phyloP scores from a whole-genome alignment of 2,329 filamentous ascomycete genomes.

The Coniosporium tulheliwenetii region DNA sequence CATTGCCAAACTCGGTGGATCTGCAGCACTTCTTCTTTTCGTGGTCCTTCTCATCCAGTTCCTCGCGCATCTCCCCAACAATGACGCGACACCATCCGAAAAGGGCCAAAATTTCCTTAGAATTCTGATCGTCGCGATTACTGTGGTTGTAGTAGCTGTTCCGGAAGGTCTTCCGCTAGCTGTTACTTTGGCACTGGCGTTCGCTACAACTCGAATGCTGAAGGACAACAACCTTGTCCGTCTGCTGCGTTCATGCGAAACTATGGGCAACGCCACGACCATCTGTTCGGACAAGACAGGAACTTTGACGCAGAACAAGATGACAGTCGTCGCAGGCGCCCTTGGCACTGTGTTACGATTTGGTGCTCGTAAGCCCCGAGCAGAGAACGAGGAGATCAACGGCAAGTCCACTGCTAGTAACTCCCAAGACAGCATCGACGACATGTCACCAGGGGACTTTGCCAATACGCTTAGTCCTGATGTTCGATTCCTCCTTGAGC shows the following conservation, averaged over 20 bases:
- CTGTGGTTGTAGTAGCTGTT: conserved; percentile 53
- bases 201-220: conserved; percentile 51
- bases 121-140: conserved; percentile 49
- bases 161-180: conserved; percentile 51
- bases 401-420: conserved; percentile 7
- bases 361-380: conserved; percentile 20
- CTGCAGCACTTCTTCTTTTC: conserved; percentile 65
- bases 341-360: conserved; percentile 45
- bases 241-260: conserved; percentile 51
- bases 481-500: conserved; percentile 40
- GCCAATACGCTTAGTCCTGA: conserved; percentile 34
- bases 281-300: conserved; percentile 73
- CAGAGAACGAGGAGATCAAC: conserved; percentile 9
- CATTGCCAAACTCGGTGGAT: conserved; percentile 64
- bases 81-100: conserved; percentile 40
- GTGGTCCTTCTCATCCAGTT: conserved; percentile 78
- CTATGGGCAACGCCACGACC: conserved; percentile 57
- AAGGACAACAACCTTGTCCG: conserved; percentile 59
- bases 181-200: conserved; percentile 52
- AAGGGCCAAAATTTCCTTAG: conserved; percentile 61
- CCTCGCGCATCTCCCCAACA: conserved; percentile 47
- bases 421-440: conserved; percentile 18
- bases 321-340: conserved; percentile 61
- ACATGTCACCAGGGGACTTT: conserved; percentile 38
- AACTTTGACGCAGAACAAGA: conserved; percentile 59